Conservation (phyloP, 805 yeast genomes). For the Yarrowia sp. region DNA sequence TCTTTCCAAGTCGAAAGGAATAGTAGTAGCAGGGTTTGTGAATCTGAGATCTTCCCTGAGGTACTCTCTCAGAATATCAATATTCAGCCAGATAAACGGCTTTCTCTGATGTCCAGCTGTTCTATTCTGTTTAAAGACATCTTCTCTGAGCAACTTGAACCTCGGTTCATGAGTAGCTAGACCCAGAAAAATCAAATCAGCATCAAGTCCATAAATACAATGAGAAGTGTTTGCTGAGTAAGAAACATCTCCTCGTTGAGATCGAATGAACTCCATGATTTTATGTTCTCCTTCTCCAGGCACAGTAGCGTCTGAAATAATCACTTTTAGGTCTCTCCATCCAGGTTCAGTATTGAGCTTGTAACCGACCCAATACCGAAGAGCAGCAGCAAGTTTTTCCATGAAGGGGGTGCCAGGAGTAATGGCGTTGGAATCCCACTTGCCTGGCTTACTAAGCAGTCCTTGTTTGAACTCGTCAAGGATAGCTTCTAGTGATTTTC, state of each 20-base stretch:
- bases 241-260: conserved; percentile 81
- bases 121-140: conserved; percentile 70
- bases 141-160: conserved; percentile 90
- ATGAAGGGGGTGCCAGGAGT: conserved; percentile 99
- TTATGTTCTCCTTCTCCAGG: conserved; percentile 99
- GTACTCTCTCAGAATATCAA: conserved; percentile 83
- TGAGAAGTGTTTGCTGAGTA: conserved; percentile 93
- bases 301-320: conserved; percentile 91
- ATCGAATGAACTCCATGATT: conserved; percentile 91
- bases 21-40: conserved; percentile 58
- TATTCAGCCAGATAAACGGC: conserved; percentile 93
- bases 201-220: conserved; percentile 95
- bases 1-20: conserved; percentile 75
- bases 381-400: conserved; percentile 79
- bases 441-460: conserved; percentile 53
- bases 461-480: conserved; percentile 68
- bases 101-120: conserved; percentile 56
- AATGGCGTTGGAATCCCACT: conserved; percentile 95
- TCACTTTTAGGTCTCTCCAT: conserved; percentile 85
- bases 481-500: conserved; percentile 71
- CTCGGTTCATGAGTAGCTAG: conserved; percentile 98
- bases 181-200: conserved; percentile 93
- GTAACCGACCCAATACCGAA: conserved; percentile 89
- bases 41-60: conserved; percentile 74
- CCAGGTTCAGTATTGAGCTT: conserved; percentile 87